Conservation (phyloP, 148 eudicot species). For the Amaranthus hypochondriacus region DNA sequence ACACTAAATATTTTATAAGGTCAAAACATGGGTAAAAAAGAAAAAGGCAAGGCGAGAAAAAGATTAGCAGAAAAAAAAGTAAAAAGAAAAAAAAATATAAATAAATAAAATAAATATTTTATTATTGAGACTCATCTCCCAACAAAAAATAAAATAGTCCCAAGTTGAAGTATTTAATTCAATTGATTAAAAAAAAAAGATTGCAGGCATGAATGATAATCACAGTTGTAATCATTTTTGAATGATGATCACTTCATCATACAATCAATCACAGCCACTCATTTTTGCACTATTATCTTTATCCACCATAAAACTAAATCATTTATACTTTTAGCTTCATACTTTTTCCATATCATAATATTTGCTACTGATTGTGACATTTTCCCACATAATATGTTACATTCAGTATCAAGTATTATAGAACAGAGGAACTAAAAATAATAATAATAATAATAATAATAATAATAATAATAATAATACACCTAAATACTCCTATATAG, state of each 20-base stretch:
- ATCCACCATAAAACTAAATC: constrained; percentile 24
- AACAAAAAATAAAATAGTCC: neutral
- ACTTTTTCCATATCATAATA: too few species aligned
- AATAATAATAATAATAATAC: too few species aligned
- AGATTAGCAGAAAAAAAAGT: neutral
- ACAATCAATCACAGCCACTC: constrained; percentile 14
- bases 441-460: too few species aligned
- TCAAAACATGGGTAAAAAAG: constrained; percentile 13
- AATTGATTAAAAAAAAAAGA: constrained; percentile 12
- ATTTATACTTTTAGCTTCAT: constrained; percentile 30
- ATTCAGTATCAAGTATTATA: too few species aligned
- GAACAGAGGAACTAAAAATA: too few species aligned
- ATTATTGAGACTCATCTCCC: constrained; percentile 3
- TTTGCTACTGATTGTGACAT: too few species aligned
- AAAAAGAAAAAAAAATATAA: neutral
- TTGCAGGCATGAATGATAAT: constrained; percentile 24
- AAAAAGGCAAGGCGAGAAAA: constrained; percentile 7
- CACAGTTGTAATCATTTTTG: constrained; percentile 53
- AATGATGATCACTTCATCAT: constrained; percentile 63
- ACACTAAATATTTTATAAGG: constrained; percentile 3
- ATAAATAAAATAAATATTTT: neutral
- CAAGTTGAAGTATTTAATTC: neutral
- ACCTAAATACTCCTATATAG: too few species aligned
- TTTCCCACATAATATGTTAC: too few species aligned
- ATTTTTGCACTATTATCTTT: neutral